A percentile compares a stretch with the other conserved stretches of the same genome.
Conservation (phyloP, 176 grass and related monocot genomes). For the Ampelocalamus luodianensis region DNA sequence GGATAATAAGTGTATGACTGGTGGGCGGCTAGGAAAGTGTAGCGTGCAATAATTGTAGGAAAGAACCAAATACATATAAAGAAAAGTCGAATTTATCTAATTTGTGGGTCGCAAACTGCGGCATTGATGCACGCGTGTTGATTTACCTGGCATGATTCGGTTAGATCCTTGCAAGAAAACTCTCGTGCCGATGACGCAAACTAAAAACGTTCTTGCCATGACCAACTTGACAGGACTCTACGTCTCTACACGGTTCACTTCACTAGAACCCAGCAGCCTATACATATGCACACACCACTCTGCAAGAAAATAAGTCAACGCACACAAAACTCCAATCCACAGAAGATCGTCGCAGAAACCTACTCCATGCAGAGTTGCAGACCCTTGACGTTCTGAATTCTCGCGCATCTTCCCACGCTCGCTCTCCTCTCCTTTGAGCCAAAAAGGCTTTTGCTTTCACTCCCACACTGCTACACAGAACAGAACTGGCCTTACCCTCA, state of each 20-base stretch:
- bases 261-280: background rate
- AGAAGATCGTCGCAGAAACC: background rate
- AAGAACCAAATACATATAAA: too few species aligned
- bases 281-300: background rate
- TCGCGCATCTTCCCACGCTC: background rate
- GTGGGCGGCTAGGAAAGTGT: too few species aligned
- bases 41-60: too few species aligned
- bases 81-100: too few species aligned
- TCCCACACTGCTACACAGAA: background rate
- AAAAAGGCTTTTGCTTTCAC: background rate
- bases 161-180: too few species aligned
- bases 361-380: background rate
- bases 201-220: too few species aligned
- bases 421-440: background rate
- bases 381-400: background rate
- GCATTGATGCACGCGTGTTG: background rate
- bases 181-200: too few species aligned
- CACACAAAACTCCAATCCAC: background rate
- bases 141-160: background rate
- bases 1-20: too few species aligned
- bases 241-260: background rate
- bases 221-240: too few species aligned
- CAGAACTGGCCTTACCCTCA: conserved; percentile 10
- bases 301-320: background rate
- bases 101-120: too few species aligned